Percentiles rank a stretch among this genome's conserved stretches.
Evolutionary conservation across 2,329 filamentous ascomycete genomes (phyloP).

Genomic region (Coleophoma eucalyptorum): DNA sequence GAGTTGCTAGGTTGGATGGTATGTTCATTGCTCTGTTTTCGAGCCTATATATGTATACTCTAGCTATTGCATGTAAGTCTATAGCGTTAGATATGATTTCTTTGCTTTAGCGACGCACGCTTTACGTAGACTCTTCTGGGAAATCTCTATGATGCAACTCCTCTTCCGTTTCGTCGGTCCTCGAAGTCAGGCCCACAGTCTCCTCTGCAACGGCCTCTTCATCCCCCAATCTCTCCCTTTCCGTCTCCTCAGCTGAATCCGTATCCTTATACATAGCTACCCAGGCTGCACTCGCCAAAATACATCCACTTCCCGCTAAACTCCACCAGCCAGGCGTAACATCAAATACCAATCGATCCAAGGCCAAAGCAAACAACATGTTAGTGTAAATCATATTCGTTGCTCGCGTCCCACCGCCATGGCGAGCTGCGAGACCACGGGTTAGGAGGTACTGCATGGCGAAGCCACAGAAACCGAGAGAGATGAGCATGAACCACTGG

Average conservation of each 20-base stretch:
- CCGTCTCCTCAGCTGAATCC: constrained; percentile 7
- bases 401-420: constrained; percentile 36
- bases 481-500: constrained; percentile 60
- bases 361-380: constrained; percentile 64
- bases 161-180: too few species aligned
- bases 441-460: constrained; percentile 85
- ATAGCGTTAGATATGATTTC: too few species aligned
- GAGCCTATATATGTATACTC: too few species aligned
- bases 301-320: constrained; percentile 58
- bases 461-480: constrained; percentile 73
- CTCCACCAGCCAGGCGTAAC: constrained; percentile 52
- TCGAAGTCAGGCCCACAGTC: too few species aligned
- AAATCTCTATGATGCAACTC: too few species aligned
- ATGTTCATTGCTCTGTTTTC: too few species aligned
- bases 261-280: constrained; percentile 42
- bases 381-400: constrained; percentile 68
- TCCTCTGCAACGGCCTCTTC: neutral
- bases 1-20: too few species aligned
- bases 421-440: constrained; percentile 52
- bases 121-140: too few species aligned
- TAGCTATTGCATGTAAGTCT: too few species aligned
- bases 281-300: constrained; percentile 62
- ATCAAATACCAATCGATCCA: constrained; percentile 62
- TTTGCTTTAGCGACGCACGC: too few species aligned
- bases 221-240: constrained; percentile 1